Conservation (phyloP, 2,329 filamentous ascomycete genomes). For the Juglanconis oblonga region DNA sequence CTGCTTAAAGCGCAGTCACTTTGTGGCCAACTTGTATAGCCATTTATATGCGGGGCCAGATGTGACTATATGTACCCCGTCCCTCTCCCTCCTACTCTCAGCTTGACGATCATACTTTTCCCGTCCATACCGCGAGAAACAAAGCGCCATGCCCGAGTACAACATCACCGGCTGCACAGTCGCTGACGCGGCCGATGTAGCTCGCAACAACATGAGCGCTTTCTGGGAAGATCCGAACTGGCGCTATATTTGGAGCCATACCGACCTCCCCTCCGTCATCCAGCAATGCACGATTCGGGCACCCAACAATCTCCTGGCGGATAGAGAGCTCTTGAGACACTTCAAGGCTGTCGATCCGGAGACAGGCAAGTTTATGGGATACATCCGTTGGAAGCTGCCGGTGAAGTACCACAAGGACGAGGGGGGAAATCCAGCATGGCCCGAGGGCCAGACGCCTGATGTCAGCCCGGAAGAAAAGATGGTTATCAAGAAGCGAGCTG, state of each 20-base stretch:
- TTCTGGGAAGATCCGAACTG: conserved; percentile 22
- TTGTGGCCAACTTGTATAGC: no score
- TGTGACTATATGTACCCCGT: no score
- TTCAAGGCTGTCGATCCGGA: conserved; percentile 21
- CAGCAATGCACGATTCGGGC: conserved; percentile 1
- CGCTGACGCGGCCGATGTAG: conserved; percentile 17
- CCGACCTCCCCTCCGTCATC: conserved; percentile 4
- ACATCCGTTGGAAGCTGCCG: conserved; percentile 22
- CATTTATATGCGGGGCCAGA: no score
- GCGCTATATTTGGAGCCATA: conserved; percentile 16
- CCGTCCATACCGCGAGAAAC: not conserved
- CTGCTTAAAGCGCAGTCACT: no score
- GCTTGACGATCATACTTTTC: not conserved
- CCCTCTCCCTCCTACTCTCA: no score
- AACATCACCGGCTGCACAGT: conserved; percentile 18
- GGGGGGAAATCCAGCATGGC: conserved; percentile 11
- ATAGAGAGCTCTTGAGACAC: conserved; percentile 19
- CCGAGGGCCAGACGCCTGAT: conserved; percentile 19
- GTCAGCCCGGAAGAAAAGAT: conserved; percentile 15
- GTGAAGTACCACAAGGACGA: not conserved
- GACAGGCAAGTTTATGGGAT: conserved; percentile 21
- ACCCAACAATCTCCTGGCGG: conserved; percentile 20
- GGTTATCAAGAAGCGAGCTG: conserved; percentile 7
- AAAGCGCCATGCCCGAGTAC: conserved; percentile 4
- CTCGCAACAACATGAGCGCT: conserved; percentile 21